Conservation (phyloP, 176 grass and related monocot genomes). For the Oryza brachyantha region DNA sequence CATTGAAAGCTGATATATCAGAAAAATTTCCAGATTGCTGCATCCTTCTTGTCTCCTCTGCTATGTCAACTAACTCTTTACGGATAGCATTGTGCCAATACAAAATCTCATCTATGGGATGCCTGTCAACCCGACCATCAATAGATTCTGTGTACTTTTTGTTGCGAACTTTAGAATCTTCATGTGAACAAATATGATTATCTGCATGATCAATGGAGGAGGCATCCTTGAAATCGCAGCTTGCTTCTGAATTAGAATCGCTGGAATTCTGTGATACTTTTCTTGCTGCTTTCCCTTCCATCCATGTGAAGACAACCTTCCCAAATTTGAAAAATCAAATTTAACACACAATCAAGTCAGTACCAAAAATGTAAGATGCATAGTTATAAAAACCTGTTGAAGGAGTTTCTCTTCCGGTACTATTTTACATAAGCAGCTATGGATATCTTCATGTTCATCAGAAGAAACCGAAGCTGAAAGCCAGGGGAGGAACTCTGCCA, state of each 20-base stretch:
- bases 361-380: constrained; percentile 13
- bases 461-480: constrained; percentile 77
- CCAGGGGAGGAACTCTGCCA: constrained; percentile 88
- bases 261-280: constrained; percentile 21
- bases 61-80: constrained; percentile 77
- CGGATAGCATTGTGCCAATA: constrained; percentile 96
- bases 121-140: constrained; percentile 26
- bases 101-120: constrained; percentile 97
- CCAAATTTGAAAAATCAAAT: constrained; percentile 33
- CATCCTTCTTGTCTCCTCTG: constrained; percentile 80
- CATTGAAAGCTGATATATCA: constrained; percentile 80
- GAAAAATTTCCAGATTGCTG: constrained; percentile 82
- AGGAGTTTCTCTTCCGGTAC: constrained; percentile 96
- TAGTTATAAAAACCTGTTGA: constrained; percentile 59
- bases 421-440: constrained; percentile 76
- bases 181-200: constrained; percentile 35
- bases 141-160: constrained; percentile 52
- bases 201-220: constrained; percentile 27
- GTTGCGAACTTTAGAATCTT: constrained; percentile 50
- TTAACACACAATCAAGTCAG: constrained; percentile 27
- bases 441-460: constrained; percentile 74
- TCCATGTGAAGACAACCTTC: constrained; percentile 92
- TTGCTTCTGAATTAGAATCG: constrained; percentile 29
- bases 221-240: constrained; percentile 16
- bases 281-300: constrained; percentile 54